A percentile compares a stretch with the other conserved stretches of the same genome.
Conservation (phyloP, 768 basidiomycete genomes). For the Podaxis sp. region DNA sequence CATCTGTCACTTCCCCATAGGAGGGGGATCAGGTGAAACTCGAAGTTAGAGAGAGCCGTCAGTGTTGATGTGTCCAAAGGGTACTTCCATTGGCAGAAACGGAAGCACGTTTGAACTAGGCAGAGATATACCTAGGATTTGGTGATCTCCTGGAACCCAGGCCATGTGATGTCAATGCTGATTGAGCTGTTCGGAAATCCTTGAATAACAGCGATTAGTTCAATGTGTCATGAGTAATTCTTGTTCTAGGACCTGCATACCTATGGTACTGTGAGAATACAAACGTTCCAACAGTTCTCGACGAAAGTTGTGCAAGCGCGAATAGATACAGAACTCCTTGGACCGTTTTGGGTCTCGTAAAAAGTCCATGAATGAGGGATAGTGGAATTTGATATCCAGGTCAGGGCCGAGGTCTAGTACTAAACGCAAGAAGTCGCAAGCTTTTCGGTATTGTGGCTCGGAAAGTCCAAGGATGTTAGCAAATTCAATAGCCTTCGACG, state of each 20-base stretch:
- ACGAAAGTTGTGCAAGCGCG: not conserved
- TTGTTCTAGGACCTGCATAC: not conserved
- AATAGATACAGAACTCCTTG: not conserved
- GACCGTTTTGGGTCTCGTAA: not conserved
- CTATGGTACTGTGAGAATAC: not conserved
- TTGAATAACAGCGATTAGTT: not conserved
- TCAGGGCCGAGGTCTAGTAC: not conserved
- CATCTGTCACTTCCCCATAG: not conserved
- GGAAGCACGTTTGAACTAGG: not conserved
- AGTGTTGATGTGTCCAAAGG: not conserved
- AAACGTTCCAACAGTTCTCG: not conserved
- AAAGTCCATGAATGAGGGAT: constrained; percentile 5
- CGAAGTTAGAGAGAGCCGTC: not conserved
- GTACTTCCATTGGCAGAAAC: not conserved
- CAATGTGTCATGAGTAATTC: not conserved
- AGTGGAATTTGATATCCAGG: not conserved
- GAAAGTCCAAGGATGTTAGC: not conserved
- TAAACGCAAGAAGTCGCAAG: not conserved
- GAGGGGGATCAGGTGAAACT: not conserved
- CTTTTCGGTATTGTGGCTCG: not conserved
- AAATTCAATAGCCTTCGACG: not conserved
- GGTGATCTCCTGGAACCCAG: too few species aligned
- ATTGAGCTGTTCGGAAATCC: not conserved
- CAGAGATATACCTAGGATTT: not conserved
- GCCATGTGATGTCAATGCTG: not conserved